phyloP scores from a whole-genome alignment of 2,329 filamentous ascomycete species.

The Tolypocladium album region DNA sequence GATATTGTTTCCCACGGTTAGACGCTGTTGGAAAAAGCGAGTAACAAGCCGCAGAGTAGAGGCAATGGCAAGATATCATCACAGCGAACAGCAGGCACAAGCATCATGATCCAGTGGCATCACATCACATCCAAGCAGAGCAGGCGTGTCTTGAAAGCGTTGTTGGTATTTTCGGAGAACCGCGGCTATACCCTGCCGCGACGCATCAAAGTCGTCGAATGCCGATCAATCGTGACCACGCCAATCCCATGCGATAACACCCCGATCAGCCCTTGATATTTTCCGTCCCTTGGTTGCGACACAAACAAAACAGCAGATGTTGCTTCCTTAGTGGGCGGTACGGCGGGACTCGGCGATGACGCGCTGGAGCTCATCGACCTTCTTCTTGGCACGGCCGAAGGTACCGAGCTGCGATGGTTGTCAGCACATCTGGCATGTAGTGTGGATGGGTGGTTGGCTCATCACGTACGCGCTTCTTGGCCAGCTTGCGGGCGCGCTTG shows the following conservation, averaged over 20 bases:
- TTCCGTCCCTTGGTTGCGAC: background rate
- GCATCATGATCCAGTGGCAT: constrained; percentile 1
- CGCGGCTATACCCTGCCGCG: constrained; percentile 19
- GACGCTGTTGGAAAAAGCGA: background rate
- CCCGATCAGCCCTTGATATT: constrained; percentile 1
- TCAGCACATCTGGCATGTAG: constrained; percentile 2
- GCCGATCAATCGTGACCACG: constrained; percentile 23
- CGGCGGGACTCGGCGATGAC: constrained; percentile 93
- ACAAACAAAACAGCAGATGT: background rate
- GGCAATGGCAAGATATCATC: background rate
- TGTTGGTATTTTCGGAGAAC: constrained; percentile 24
- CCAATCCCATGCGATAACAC: constrained; percentile 22
- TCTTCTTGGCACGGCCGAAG: constrained; percentile 96
- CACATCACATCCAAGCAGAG: background rate
- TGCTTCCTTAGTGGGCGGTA: constrained; percentile 42
- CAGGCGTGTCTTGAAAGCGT: constrained; percentile 9
- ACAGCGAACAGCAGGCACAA: background rate
- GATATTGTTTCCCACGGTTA: background rate
- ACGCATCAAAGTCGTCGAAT: constrained; percentile 18
- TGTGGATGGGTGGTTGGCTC: background rate
- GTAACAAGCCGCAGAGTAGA: background rate
- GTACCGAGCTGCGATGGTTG: constrained; percentile 67
- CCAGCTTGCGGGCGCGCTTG: constrained; percentile 97
- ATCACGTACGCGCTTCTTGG: constrained; percentile 87
- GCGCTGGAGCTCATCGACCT: constrained; percentile 98